Conservation (phyloP, 495 filamentous ascomycete species). For the Tuber calosporum region DNA sequence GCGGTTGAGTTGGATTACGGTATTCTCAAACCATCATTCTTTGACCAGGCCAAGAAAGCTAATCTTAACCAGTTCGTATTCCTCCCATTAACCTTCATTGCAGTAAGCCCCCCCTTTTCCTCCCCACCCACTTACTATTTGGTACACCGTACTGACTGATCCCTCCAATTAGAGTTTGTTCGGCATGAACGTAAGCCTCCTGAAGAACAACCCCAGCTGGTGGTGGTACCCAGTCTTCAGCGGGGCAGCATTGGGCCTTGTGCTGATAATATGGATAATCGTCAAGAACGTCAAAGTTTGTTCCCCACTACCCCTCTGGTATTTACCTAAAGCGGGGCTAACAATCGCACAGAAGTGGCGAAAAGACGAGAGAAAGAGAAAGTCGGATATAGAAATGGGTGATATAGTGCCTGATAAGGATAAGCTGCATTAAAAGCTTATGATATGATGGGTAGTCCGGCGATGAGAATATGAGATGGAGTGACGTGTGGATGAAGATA, state of each 20-base stretch:
- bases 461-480: neutral
- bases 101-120: conserved; percentile 26
- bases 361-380: neutral
- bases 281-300: conserved; percentile 37
- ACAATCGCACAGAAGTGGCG: neutral
- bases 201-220: conserved; percentile 36
- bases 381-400: neutral
- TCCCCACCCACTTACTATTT: neutral
- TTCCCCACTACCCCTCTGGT: neutral
- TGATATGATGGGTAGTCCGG: neutral
- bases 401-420: neutral
- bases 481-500: neutral
- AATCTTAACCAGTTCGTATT: conserved; percentile 40
- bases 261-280: conserved; percentile 38
- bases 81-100: conserved; percentile 42
- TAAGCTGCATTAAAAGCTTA: neutral
- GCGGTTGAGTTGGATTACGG: conserved; percentile 44
- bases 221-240: conserved; percentile 43
- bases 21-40: conserved; percentile 10
- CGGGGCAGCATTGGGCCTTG: conserved; percentile 26
- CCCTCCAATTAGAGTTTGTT: conserved; percentile 40
- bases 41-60: neutral
- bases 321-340: neutral
- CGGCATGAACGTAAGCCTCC: conserved; percentile 44
- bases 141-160: neutral